Conservation (phyloP, 176 grass and related monocot species). For the barley (Hordeum vulgare) region MorexV3_pseudomolecules_assembly NC_058522.1:535976725-535977224, state of each 20-base stretch:
- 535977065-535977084: not conserved
- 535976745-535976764: not conserved
- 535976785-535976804: conserved; percentile 28
- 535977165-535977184: conserved; percentile 33
- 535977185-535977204: conserved; percentile 64
- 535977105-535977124: conserved; percentile 23
- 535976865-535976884: conserved; percentile 70
- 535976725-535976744: too few species aligned
- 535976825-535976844: conserved; percentile 38
- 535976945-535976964: conserved; percentile 42
- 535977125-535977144: conserved; percentile 65
- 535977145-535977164: conserved; percentile 65
- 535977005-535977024: not conserved
- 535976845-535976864: conserved; percentile 22
- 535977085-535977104: not conserved
- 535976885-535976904: conserved; percentile 73
- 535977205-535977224: conserved; percentile 39
- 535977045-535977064: too few species aligned
- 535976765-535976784: not conserved
- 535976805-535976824: conserved; percentile 50
- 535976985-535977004: not conserved
- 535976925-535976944: conserved; percentile 42
- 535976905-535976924: conserved; percentile 64
- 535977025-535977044: too few species aligned
- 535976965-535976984: not conserved